These are phyloP conservation scores for Aphanomyces cochlioides DNA, from an alignment of 352 stramenopile genomes.

Conservation along the genomic window DNA sequence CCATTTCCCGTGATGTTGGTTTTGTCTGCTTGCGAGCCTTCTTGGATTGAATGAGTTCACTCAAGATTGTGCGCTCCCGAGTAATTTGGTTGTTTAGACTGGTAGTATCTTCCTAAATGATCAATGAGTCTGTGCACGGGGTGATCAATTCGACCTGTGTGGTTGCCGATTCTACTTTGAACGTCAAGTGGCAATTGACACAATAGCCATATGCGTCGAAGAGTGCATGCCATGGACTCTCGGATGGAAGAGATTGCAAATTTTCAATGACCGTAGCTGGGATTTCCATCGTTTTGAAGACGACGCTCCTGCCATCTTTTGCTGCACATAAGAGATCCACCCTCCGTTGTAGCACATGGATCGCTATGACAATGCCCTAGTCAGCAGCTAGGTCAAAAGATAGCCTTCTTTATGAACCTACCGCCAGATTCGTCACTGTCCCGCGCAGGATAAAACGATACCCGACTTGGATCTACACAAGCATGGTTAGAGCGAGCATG, in stretches of 20 bases:
- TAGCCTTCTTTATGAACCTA: background rate
- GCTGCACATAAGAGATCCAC: no score
- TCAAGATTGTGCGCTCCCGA: no score
- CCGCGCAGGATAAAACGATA: background rate
- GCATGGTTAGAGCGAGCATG: background rate
- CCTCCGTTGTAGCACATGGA: background rate
- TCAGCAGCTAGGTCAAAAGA: background rate
- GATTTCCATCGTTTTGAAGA: background rate
- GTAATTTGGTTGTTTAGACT: no score
- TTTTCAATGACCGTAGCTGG: background rate
- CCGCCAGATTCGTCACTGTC: background rate
- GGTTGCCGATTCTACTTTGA: no score
- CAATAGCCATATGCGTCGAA: constrained; percentile 14
- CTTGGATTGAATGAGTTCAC: background rate
- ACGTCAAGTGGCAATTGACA: background rate
- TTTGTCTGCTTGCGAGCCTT: background rate
- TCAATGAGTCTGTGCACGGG: no score
- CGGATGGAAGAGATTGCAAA: background rate
- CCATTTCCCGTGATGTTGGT: constrained; percentile 4
- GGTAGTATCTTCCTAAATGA: no score
- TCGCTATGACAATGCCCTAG: background rate
- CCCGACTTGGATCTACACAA: background rate
- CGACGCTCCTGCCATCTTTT: no score
- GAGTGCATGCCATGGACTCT: constrained; percentile 21
- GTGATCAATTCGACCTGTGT: no score